Evolutionary conservation across 1,284 basidiomycete genomes (phyloP).

Genomic region (Sanghuangporus weigelae): DNA sequence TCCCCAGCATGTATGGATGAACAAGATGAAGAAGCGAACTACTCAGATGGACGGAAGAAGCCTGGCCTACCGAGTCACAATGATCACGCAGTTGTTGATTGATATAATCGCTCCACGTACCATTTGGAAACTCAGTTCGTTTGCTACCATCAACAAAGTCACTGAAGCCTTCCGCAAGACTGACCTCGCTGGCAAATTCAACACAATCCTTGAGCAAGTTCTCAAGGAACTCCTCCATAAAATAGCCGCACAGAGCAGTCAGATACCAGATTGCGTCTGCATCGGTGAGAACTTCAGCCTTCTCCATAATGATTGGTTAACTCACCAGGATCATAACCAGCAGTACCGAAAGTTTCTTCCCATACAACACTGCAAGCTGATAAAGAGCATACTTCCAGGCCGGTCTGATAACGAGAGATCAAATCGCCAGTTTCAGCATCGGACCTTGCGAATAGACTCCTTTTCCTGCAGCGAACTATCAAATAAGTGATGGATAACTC

Average conservation of each 20-base stretch:
- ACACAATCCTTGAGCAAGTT: constrained; percentile 60
- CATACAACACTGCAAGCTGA: constrained; percentile 56
- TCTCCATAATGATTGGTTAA: background rate
- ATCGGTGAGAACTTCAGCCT: background rate
- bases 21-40: constrained; percentile 34
- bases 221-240: constrained; percentile 50
- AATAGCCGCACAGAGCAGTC: constrained; percentile 53
- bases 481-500: no score
- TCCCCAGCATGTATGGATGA: constrained; percentile 54
- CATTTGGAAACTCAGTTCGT: background rate
- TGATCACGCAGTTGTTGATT: background rate
- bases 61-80: background rate
- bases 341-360: constrained; percentile 56
- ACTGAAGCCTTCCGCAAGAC: background rate
- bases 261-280: constrained; percentile 68
- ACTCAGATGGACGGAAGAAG: background rate
- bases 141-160: background rate
- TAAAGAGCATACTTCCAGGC: constrained; percentile 60
- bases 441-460: constrained; percentile 27
- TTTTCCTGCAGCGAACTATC: constrained; percentile 29
- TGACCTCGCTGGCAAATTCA: constrained; percentile 27
- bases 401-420: constrained; percentile 45
- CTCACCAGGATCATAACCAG: constrained; percentile 57
- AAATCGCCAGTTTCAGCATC: constrained; percentile 36
- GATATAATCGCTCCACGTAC: background rate